Evolutionary conservation across 192 early-diverging fungal genomes (phyloP).

Genomic region (Coemansia sp.): DNA sequence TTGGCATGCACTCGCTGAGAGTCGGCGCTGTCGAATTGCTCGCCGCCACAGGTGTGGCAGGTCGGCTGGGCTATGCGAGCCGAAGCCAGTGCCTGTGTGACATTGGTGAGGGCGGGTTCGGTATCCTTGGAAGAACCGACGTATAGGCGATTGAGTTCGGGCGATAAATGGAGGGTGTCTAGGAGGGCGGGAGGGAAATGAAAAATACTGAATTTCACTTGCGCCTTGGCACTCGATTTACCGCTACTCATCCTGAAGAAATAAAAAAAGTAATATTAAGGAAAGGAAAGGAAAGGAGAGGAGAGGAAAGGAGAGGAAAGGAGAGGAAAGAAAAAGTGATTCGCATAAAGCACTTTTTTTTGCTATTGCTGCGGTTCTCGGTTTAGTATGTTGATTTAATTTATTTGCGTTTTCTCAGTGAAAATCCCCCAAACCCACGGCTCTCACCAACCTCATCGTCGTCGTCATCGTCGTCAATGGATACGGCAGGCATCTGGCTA

Average conservation of each 20-base stretch:
- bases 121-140: background rate
- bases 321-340: too few species aligned
- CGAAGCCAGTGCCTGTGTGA: slow-evolving; percentile 13
- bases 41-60: slow-evolving; percentile 41
- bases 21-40: slow-evolving; percentile 22
- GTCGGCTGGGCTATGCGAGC: slow-evolving; percentile 22
- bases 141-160: slow-evolving; percentile 7
- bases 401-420: slow-evolving; percentile 16
- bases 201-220: slow-evolving; percentile 7
- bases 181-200: slow-evolving; percentile 3
- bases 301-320: too few species aligned
- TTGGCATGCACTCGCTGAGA: slow-evolving; percentile 36
- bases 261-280: background rate
- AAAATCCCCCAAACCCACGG: slow-evolving; percentile 28
- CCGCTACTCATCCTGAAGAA: background rate
- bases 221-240: background rate
- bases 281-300: too few species aligned
- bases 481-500: background rate
- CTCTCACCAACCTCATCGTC: background rate
- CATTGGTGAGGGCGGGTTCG: background rate
- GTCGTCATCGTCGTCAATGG: slow-evolving; percentile 2
- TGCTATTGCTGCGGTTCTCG: too few species aligned
- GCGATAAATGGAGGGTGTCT: background rate
- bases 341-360: too few species aligned
- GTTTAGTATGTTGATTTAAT: background rate